A percentile compares a stretch with the other conserved stretches of the same genome.
Evolutionary conservation across 1,139 yeast species (phyloP).

Genomic region (Casaregolazyma suthepensis): DNA sequence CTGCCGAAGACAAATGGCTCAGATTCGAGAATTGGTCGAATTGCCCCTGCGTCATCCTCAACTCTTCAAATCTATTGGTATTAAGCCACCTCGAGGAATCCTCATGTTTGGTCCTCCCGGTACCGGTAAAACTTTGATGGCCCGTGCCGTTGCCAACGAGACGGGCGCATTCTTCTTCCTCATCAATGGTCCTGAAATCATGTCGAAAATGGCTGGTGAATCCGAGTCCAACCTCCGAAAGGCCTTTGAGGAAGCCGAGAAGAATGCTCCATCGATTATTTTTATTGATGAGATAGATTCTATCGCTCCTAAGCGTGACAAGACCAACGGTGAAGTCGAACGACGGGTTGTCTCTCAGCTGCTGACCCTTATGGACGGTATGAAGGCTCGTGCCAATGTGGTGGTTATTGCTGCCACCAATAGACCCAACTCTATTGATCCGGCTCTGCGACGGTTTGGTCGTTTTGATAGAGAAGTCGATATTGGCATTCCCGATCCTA

Average conservation of each 20-base stretch:
- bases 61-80: constrained; percentile 92
- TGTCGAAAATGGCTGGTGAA: constrained; percentile 99
- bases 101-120: constrained; percentile 99
- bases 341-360: constrained; percentile 98
- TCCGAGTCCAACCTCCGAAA: constrained; percentile 95
- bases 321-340: constrained; percentile 98
- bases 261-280: constrained; percentile 94
- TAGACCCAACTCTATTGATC: constrained; percentile 97
- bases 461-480: constrained; percentile 99
- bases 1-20: constrained; percentile 98
- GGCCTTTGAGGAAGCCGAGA: constrained; percentile 99
- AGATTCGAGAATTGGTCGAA: constrained; percentile 94
- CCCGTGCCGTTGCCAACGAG: constrained; percentile 98
- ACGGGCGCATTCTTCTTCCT: constrained; percentile 98
- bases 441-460: constrained; percentile 97
- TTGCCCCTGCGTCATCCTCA: constrained; percentile 96
- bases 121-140: constrained; percentile 98
- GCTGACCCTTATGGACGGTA: constrained; percentile 97
- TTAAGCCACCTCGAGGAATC: constrained; percentile 95
- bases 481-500: constrained; percentile 98
- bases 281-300: constrained; percentile 98
- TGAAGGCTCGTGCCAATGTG: constrained; percentile 96
- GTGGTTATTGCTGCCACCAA: constrained; percentile 96
- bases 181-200: constrained; percentile 99
- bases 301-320: constrained; percentile 99